A percentile compares a stretch with the other conserved stretches of the same genome.
Conservation (phyloP, 139 green algal genomes). For the Chlorokybus atmophyticus region DNA sequence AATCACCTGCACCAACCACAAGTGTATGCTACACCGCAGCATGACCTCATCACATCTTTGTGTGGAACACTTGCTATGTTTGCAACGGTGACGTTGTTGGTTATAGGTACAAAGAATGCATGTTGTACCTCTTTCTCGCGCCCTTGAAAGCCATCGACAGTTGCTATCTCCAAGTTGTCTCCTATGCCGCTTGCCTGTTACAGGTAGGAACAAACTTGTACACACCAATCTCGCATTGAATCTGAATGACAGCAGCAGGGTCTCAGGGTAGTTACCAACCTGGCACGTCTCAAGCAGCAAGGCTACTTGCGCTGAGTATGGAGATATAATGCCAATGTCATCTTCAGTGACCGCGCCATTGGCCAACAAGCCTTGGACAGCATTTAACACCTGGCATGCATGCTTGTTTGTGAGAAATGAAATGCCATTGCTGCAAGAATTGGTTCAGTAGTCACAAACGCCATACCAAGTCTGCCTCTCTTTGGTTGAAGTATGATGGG, state of each 20-base stretch:
- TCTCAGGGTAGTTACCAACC: neutral
- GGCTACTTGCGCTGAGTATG: constrained; percentile 27
- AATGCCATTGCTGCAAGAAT: no score
- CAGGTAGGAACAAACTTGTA: neutral
- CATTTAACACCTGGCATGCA: no score
- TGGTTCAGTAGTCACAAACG: no score
- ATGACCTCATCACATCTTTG: neutral
- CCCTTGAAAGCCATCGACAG: constrained; percentile 59
- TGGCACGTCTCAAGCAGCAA: neutral
- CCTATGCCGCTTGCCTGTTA: neutral
- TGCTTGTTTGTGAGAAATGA: no score
- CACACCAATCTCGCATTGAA: neutral
- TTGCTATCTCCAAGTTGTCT: constrained; percentile 16
- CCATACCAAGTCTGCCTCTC: constrained; percentile 5
- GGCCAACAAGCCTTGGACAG: no score
- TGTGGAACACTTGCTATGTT: neutral
- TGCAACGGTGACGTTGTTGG: neutral
- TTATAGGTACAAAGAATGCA: neutral
- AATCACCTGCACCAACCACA: constrained; percentile 11
- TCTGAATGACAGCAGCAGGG: neutral
- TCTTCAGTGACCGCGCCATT: no score
- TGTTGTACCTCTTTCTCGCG: constrained; percentile 62
- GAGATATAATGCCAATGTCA: constrained; percentile 27
- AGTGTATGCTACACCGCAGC: neutral
- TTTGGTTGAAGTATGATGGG: constrained; percentile 12